These are phyloP conservation scores for Metschnikowia similis DNA, from an alignment of 805 yeast genomes.

Conservation along the genomic window DNA sequence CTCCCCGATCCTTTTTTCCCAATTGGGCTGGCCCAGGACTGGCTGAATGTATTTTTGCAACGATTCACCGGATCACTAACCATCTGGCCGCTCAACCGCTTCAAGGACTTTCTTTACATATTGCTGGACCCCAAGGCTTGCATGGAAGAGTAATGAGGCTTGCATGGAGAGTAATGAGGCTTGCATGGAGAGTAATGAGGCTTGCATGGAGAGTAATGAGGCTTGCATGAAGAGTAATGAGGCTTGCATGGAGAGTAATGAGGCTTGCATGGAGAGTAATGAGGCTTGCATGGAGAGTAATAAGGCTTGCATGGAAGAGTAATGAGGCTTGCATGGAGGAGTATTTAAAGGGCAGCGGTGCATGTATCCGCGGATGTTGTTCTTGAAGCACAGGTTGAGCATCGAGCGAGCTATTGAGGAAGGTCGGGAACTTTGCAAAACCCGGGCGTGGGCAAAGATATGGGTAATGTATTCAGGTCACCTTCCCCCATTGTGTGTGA, in stretches of 20 bases:
- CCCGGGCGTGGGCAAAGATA: background rate
- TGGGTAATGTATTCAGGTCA: background rate
- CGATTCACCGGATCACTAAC: conserved; percentile 72
- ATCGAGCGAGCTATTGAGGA: conserved; percentile 62
- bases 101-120: conserved; percentile 59
- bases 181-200: no score
- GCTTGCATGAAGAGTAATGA: no score
- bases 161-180: no score
- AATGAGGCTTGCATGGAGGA: no score
- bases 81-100: conserved; percentile 63
- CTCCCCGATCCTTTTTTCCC: conserved; percentile 65
- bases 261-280: no score
- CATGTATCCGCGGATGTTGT: conserved; percentile 61
- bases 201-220: no score
- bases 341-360: conserved; percentile 65
- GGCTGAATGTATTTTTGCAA: conserved; percentile 76
- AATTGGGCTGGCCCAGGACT: conserved; percentile 67
- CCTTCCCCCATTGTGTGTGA: conserved; percentile 10
- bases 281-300: no score
- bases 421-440: conserved; percentile 34
- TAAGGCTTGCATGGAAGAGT: no score
- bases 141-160: no score
- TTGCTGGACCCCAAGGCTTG: conserved; percentile 64
- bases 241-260: no score
- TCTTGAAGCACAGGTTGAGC: conserved; percentile 57